Percentiles rank a stretch among this genome's conserved stretches.
These are phyloP conservation scores for Cryptosporidium xiaoi DNA, from an alignment of 169 alveolate genomes.

Conservation along the genomic window DNA sequence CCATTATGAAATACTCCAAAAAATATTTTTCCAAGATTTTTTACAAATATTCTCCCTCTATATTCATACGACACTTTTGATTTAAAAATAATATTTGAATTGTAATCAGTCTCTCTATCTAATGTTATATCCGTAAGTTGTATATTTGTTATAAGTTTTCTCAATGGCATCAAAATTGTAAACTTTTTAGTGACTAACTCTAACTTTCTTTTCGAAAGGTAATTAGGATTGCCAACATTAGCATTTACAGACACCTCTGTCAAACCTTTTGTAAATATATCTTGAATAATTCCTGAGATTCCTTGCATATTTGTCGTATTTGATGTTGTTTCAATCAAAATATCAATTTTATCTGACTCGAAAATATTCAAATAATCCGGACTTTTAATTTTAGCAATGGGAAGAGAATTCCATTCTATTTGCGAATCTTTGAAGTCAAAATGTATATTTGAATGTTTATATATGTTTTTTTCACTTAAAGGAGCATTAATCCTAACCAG, in stretches of 20 bases:
- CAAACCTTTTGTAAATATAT: conserved; percentile 49
- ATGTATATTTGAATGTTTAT: conserved; percentile 4
- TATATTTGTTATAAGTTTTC: conserved; percentile 47
- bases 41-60: conserved; percentile 53
- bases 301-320: conserved; percentile 53
- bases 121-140: conserved; percentile 42
- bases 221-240: background rate
- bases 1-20: conserved; percentile 36
- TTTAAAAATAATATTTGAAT: conserved; percentile 31
- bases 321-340: conserved; percentile 40
- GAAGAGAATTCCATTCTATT: conserved; percentile 56
- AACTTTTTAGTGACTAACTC: conserved; percentile 34
- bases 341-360: conserved; percentile 29
- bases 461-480: background rate
- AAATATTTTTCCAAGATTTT: conserved; percentile 55
- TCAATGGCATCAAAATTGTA: conserved; percentile 47
- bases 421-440: conserved; percentile 13
- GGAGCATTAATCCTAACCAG: conserved; percentile 42
- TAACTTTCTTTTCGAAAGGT: background rate
- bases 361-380: conserved; percentile 55
- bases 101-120: conserved; percentile 25
- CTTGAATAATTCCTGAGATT: conserved; percentile 52
- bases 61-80: conserved; percentile 44
- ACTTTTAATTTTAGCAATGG: conserved; percentile 34
- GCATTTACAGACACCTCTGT: conserved; percentile 35